phyloP scores from a whole-genome alignment of 2,329 filamentous ascomycete species.

The Diaporthe citrichinensis region DNA sequence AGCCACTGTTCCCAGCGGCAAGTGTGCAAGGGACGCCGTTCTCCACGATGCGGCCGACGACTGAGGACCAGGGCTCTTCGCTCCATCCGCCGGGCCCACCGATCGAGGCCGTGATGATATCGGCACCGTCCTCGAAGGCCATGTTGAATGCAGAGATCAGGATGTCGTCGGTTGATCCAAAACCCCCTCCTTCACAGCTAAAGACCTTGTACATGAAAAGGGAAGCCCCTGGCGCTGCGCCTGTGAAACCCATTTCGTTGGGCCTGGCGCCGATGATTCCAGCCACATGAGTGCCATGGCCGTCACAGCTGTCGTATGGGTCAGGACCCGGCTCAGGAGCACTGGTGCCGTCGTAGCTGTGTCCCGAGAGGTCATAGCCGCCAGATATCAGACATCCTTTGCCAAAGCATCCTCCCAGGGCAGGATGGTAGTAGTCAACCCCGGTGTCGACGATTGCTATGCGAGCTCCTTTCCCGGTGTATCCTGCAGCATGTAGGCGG shows the following conservation, averaged over 20 bases:
- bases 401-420: conserved; percentile 67
- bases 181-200: conserved; percentile 46
- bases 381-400: conserved; percentile 61
- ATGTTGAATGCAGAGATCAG: conserved; percentile 58
- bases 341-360: conserved; percentile 46
- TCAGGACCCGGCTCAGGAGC: conserved; percentile 55
- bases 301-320: conserved; percentile 54
- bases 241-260: conserved; percentile 55
- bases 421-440: conserved; percentile 65
- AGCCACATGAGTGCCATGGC: conserved; percentile 62
- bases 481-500: conserved; percentile 57
- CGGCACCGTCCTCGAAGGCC: conserved; percentile 57
- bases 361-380: conserved; percentile 63
- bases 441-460: conserved; percentile 58
- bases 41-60: conserved; percentile 48
- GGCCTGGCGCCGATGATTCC: conserved; percentile 62
- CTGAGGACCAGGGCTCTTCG: conserved; percentile 46
- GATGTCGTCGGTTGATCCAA: conserved; percentile 52
- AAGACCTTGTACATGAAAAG: conserved; percentile 58
- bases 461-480: conserved; percentile 61
- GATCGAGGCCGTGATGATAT: conserved; percentile 52
- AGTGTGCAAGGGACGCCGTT: conserved; percentile 49
- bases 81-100: conserved; percentile 49
- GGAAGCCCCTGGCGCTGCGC: conserved; percentile 57
- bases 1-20: conserved; percentile 48